Conservation (phyloP, 2,329 filamentous ascomycete genomes). For the Endothia cerciana region DNA sequence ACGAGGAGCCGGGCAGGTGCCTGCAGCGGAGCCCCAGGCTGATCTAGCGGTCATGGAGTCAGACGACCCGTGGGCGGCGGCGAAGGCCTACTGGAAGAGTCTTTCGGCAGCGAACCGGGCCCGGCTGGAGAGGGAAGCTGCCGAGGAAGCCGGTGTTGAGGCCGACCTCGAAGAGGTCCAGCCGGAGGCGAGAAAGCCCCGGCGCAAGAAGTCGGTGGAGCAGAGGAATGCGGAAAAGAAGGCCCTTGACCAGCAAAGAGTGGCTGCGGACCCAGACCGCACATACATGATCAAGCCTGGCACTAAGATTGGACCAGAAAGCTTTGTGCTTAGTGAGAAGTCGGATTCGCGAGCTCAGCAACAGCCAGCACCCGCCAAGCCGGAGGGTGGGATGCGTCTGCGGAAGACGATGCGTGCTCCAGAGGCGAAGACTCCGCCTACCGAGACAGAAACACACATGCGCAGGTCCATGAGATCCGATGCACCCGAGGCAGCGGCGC, state of each 20-base stretch:
- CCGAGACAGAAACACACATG: constrained; percentile 16
- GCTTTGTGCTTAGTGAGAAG: constrained; percentile 21
- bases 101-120: constrained; percentile 65
- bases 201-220: constrained; percentile 46
- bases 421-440: constrained; percentile 26
- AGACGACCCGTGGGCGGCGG: constrained; percentile 66
- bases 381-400: constrained; percentile 38
- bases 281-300: constrained; percentile 40
- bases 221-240: constrained; percentile 45
- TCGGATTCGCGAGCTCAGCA: constrained; percentile 22
- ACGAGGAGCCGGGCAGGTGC: background rate
- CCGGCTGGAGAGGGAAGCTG: constrained; percentile 62
- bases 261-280: constrained; percentile 29
- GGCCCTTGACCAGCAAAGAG: constrained; percentile 44
- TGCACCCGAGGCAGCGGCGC: constrained; percentile 20
- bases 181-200: constrained; percentile 42
- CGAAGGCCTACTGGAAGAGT: constrained; percentile 72
- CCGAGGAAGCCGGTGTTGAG: constrained; percentile 56
- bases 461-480: constrained; percentile 19
- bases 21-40: constrained; percentile 12
- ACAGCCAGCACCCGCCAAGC: constrained; percentile 28
- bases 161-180: constrained; percentile 46
- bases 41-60: too few species aligned
- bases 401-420: constrained; percentile 52
- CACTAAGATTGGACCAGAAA: constrained; percentile 32